A percentile compares a stretch with the other conserved stretches of the same genome.
Conservation (phyloP, 2,329 filamentous ascomycete genomes). For the Microthyrium microscopicum region DNA sequence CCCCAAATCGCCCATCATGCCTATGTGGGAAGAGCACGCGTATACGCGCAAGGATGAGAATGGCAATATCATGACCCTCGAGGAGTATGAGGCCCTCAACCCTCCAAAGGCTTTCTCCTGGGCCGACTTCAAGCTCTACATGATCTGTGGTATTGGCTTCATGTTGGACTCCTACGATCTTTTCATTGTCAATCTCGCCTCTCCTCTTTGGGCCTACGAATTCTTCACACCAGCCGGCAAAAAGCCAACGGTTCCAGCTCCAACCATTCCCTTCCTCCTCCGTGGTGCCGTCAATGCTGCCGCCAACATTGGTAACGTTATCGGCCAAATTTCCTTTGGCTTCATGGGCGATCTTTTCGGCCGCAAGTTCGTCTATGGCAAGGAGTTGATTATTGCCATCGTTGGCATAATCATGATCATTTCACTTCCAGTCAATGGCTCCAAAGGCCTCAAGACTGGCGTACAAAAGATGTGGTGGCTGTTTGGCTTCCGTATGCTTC, state of each 20-base stretch:
- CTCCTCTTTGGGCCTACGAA: constrained; percentile 9
- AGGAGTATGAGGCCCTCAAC: constrained; percentile 9
- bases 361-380: constrained; percentile 10
- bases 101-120: constrained; percentile 5
- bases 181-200: constrained; percentile 10
- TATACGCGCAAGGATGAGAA: constrained; percentile 10
- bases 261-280: constrained; percentile 9
- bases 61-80: constrained; percentile 10
- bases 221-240: constrained; percentile 7
- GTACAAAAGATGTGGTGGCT: constrained; percentile 6
- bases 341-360: constrained; percentile 10
- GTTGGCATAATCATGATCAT: constrained; percentile 10
- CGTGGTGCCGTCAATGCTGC: constrained; percentile 9
- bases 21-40: constrained; percentile 10
- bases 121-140: constrained; percentile 10
- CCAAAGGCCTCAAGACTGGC: constrained; percentile 3
- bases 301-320: constrained; percentile 8
- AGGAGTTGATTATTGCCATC: constrained; percentile 10
- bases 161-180: constrained; percentile 9
- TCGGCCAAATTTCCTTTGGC: constrained; percentile 9
- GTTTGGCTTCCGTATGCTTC: not conserved
- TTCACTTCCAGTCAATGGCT: constrained; percentile 8
- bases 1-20: constrained; percentile 7
- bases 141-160: constrained; percentile 10
- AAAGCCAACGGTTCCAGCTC: constrained; percentile 3